Base-by-base conservation (phyloP, 257 asterid genomes). In the Anisodus tanguticus region DNA sequence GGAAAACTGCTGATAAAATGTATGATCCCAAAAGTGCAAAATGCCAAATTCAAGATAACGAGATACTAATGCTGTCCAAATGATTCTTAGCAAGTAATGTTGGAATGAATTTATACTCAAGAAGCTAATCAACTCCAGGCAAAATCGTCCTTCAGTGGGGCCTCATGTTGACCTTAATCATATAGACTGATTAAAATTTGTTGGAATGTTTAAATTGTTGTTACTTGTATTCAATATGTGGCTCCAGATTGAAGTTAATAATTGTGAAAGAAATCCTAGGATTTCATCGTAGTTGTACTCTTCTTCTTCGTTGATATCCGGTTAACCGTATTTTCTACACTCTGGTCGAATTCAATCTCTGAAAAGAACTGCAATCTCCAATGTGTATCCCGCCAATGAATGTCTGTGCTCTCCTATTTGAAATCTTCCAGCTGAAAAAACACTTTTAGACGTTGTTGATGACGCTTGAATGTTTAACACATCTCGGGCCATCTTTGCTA, bases 21-120 rank as follows among this genome's bases (percentile, higher is more conserved):
- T 69, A 70, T 70, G 55, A 70, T 41, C 79, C 35, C 43, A n/a
- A 71, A 71, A 17, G 5, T 45, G 79, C 57, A 2, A 72, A 71
- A 43, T n/a, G 17, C 39, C 17, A n/a, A 70, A 45, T 45, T 71
- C 16, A 71, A 17, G 16, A 45, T 4, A 4, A 70, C n/a, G 1
- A 72, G 16, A 47, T 80, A 68, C 66, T 84, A 43, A 58, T 67
- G 81, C 54, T 54, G 22, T 35, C 60, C 81, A 84, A 37, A 79
- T 84, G 84, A 69, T 55, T 51, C 55, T 4, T 41, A 43, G 16
- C 35, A 7, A 3, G 35, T 22, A 26, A 2, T 31, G 6, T 13
- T 12, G 41, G 62, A 6, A 49, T 47, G 4, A 49, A 0, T 49
- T 19, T 74, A n/a, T 49, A 74, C 11, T 74, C 12, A 74, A n/a